Evolutionary conservation across 176 grass and related monocot species (phyloP).

Genomic region (Microstegium vimineum): DNA sequence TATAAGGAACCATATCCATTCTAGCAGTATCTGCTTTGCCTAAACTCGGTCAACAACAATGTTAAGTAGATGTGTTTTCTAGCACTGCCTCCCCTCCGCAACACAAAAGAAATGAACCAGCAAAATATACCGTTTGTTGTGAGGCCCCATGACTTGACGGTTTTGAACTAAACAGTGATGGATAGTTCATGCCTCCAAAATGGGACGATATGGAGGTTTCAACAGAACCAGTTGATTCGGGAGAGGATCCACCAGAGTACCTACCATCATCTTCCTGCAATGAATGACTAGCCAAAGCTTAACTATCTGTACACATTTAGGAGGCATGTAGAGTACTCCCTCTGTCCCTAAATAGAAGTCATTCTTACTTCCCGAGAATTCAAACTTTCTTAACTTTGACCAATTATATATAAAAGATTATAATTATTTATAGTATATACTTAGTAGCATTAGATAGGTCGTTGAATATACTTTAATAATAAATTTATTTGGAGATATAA

Average conservation of each 20-base stretch:
- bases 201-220: slow-evolving; percentile 99
- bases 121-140: slow-evolving; percentile 60
- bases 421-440: no score
- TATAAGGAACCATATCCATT: slow-evolving; percentile 1
- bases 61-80: neutral
- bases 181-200: slow-evolving; percentile 96
- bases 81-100: neutral
- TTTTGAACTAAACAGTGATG: slow-evolving; percentile 93
- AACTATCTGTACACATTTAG: slow-evolving; percentile 1
- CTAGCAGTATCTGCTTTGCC: neutral
- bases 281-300: slow-evolving; percentile 11
- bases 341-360: no score
- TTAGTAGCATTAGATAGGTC: no score
- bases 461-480: no score
- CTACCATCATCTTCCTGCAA: slow-evolving; percentile 95
- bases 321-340: slow-evolving; percentile 4
- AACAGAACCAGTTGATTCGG: slow-evolving; percentile 88
- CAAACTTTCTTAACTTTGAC: no score
- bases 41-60: neutral
- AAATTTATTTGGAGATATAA: no score
- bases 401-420: no score
- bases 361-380: no score
- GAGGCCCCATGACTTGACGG: slow-evolving; percentile 70
- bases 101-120: neutral
- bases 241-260: slow-evolving; percentile 90